phyloP scores from a whole-genome alignment of 495 filamentous ascomycete genomes.

The Peziza echinospora region DNA sequence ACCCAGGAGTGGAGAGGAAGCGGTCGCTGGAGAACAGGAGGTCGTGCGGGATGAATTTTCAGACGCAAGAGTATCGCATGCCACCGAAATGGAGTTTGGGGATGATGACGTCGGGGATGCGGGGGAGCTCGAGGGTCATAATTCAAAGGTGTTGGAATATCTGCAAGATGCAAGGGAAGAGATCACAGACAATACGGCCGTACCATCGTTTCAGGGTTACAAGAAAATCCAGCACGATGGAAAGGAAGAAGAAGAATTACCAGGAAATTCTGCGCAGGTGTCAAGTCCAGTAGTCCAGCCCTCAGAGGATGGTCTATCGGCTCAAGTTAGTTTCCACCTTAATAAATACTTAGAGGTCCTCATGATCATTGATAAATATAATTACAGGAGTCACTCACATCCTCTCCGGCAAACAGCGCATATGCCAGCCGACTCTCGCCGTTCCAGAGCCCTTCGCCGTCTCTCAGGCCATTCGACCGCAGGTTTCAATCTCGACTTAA shows the following conservation, averaged over 20 bases:
- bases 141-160: constrained; percentile 14
- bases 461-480: constrained; percentile 79
- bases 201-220: constrained; percentile 12
- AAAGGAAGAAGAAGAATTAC: constrained; percentile 8
- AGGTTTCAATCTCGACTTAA: constrained; percentile 68
- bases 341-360: background rate
- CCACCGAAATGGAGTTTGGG: constrained; percentile 6
- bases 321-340: constrained; percentile 38
- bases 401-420: constrained; percentile 49
- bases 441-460: constrained; percentile 36
- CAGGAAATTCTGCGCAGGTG: no score
- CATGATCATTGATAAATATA: constrained; percentile 16
- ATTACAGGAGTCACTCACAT: constrained; percentile 54
- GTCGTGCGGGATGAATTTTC: constrained; percentile 2
- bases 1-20: constrained; percentile 4
- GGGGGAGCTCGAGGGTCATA: background rate
- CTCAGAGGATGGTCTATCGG: constrained; percentile 74
- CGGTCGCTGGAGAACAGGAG: background rate
- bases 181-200: constrained; percentile 1
- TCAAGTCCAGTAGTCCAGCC: constrained; percentile 37
- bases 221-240: constrained; percentile 5
- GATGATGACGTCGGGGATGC: background rate
- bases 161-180: constrained; percentile 18
- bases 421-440: constrained; percentile 26
- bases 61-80: constrained; percentile 1